Evolutionary conservation across 2,329 filamentous ascomycete genomes (phyloP), one percentile per base, ranked within the genome.

Genomic region (Tricladium varicosporioides): DNA sequence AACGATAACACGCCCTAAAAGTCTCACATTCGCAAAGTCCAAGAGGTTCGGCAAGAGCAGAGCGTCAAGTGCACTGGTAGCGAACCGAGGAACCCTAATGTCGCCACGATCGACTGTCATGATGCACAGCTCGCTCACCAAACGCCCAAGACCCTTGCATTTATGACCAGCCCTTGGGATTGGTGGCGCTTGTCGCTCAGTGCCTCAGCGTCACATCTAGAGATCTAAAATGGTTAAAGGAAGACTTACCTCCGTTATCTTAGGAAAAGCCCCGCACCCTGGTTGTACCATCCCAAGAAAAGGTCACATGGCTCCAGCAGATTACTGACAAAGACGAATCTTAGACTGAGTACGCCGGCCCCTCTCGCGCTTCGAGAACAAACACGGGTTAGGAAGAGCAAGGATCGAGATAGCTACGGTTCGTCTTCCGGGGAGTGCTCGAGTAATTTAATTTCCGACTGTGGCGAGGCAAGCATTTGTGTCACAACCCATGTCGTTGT

Each of bases 181-280:
- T 13, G 13, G 15, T 52, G 49, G 19, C 19, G 49, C 49, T 43
- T 10, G 13, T 18, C 31, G 18, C 19, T n/a, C 22, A 11, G 46
- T 31, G 46, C 46, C 15, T 31, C 27, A 32, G 46, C 13, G 48
- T 50, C 8, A 50, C 48, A 50, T 50, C 31, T 40, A 7, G 7
- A 36, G 16, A 49, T 36, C 45, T 15, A 52, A 55, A 44, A 27
- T 16, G 22, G 48, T 14, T 27, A 14, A 45, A 52, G 56, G 56
- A 53, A 45, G 32, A 42, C 44, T 52, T 36, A 48, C 44, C 31
- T 58, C 56, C 56, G 56, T 45, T 27, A 55, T 58, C 56, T 52
- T 31, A n/a, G 48, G 16, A 27, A 49, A 48, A 46, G 14, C 31
- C 42, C 48, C 40, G 54, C 33, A 42, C 19, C 48, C 16, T 13